A percentile compares a stretch with the other conserved stretches of the same genome.
Evolutionary conservation across 75 land plant genomes (phyloP).

Genomic region (Sequoiadendron giganteum): DNA sequence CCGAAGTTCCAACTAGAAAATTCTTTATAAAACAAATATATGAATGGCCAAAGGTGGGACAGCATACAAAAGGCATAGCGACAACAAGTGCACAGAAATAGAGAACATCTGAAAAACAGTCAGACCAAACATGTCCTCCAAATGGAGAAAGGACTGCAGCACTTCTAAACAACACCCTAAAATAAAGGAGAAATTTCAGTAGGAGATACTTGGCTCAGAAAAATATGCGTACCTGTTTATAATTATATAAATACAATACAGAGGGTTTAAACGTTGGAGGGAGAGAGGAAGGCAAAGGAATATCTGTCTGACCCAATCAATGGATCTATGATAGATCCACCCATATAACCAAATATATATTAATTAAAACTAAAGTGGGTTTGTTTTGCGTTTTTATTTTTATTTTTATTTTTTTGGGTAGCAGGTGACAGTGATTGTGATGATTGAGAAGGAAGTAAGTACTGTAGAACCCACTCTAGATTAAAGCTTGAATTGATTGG

Average conservation of each 20-base stretch:
- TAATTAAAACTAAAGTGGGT: not conserved
- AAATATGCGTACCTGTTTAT: not conserved
- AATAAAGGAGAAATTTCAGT: not conserved
- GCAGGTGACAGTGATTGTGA: constrained; percentile 5
- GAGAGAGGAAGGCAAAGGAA: constrained; percentile 2
- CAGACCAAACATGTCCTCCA: not conserved
- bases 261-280: not conserved
- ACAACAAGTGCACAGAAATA: not conserved
- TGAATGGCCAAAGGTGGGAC: not conserved
- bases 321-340: not conserved
- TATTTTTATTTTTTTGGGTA: not conserved
- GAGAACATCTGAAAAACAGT: not conserved
- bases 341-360: not conserved
- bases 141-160: not conserved
- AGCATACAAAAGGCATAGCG: not conserved
- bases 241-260: not conserved
- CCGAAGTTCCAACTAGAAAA: not conserved
- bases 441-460: not conserved
- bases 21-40: not conserved
- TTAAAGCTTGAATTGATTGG: not conserved
- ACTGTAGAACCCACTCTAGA: not conserved
- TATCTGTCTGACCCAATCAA: constrained; percentile 9
- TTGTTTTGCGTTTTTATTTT: not conserved
- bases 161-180: not conserved
- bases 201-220: not conserved